phyloP scores from a whole-genome alignment of 2,329 filamentous ascomycete genomes.

The Grosmannia huntii region DNA sequence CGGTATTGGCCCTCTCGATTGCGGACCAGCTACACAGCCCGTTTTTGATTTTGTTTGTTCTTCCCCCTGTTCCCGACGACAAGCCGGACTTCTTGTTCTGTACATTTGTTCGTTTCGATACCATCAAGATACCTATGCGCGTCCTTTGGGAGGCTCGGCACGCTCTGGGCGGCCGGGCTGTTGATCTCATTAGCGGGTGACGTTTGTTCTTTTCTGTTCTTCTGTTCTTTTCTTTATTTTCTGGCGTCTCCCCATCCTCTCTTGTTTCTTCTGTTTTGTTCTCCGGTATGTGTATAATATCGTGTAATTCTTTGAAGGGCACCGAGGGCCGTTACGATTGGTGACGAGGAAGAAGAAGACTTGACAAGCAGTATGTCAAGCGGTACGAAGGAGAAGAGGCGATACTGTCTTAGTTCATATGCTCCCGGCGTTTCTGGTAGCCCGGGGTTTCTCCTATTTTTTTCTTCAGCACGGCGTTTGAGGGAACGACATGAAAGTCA shows the following conservation, averaged over 20 bases:
- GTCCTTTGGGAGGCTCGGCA: not conserved
- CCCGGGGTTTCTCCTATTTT: not conserved
- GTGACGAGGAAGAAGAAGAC: not conserved
- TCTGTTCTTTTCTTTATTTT: not conserved
- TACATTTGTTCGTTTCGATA: slow-evolving; percentile 2
- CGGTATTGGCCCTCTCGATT: slow-evolving; percentile 6
- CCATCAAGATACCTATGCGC: slow-evolving; percentile 3
- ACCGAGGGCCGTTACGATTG: not conserved
- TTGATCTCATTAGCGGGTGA: too few species aligned
- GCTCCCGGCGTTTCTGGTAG: not conserved
- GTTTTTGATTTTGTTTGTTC: slow-evolving; percentile 7
- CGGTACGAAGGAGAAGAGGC: not conserved
- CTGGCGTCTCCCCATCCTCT: not conserved
- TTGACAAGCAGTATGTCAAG: not conserved
- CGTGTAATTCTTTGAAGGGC: not conserved
- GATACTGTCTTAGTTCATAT: not conserved
- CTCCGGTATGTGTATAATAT: not conserved
- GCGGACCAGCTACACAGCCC: slow-evolving; percentile 7
- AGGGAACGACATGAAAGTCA: not conserved
- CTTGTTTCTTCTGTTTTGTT: not conserved
- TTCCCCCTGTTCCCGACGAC: not conserved
- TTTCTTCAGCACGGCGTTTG: slow-evolving; percentile 6
- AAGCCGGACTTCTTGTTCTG: not conserved
- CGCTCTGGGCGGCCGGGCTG: not conserved
- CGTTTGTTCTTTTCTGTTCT: not conserved